A percentile compares a stretch with the other conserved stretches of the same genome.
Conservation (phyloP, 2,329 filamentous ascomycete species). For the Cryphonectria naterciae region DNA sequence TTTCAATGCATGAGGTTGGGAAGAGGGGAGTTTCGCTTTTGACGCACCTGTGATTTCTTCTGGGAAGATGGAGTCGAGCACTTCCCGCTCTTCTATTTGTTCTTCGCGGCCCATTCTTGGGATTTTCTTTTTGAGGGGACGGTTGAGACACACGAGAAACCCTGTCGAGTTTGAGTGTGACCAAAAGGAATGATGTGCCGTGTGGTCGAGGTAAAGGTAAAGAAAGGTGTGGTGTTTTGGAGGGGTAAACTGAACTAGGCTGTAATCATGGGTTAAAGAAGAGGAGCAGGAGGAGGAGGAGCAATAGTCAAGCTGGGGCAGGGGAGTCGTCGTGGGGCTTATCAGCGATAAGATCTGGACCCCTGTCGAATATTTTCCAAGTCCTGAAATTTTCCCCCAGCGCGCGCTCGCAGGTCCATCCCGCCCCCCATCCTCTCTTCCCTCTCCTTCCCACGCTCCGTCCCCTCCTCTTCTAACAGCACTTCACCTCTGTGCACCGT, state of each 20-base stretch:
- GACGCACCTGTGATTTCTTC: conserved; percentile 89
- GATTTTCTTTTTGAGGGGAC: too few species aligned
- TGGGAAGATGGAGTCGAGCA: conserved; percentile 97
- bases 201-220: background rate
- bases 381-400: conserved; percentile 23
- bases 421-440: too few species aligned
- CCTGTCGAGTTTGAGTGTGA: background rate
- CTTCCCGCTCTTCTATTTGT: conserved; percentile 93
- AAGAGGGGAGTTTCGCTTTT: background rate
- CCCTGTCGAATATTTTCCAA: conserved; percentile 20
- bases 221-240: background rate
- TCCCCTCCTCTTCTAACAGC: background rate
- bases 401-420: background rate
- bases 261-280: too few species aligned
- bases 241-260: background rate
- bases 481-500: background rate
- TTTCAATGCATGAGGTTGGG: background rate
- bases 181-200: background rate
- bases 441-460: background rate
- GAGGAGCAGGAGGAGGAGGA: too few species aligned
- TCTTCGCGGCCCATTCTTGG: conserved; percentile 74
- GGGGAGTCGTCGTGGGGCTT: conserved; percentile 20
- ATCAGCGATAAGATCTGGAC: conserved; percentile 18
- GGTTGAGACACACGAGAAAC: background rate
- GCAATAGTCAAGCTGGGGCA: background rate